Percentiles rank a stretch among this genome's conserved stretches.
Evolutionary conservation across 176 grass and related monocot species (phyloP).

Genomic region (Metroxylon sagu): DNA sequence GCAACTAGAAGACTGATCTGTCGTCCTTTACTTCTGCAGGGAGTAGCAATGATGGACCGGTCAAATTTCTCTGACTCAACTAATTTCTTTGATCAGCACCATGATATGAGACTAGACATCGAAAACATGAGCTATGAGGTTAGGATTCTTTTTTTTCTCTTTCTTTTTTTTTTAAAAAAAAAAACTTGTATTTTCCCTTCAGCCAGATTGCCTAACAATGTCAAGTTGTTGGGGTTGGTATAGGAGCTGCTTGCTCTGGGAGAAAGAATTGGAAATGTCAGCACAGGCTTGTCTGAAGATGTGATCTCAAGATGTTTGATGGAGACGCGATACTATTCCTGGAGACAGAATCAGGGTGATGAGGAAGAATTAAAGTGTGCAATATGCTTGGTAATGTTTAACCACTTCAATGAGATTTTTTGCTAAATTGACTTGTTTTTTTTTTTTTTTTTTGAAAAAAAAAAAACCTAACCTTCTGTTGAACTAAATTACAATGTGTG

Average conservation of each 20-base stretch:
- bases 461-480: too few species aligned
- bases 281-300: conserved; percentile 49
- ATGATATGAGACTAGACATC: conserved; percentile 68
- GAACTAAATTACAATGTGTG: too few species aligned
- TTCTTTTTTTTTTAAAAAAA: too few species aligned
- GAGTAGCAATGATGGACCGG: conserved; percentile 32
- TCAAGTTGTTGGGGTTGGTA: not conserved
- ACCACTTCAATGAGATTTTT: not conserved
- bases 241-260: conserved; percentile 84
- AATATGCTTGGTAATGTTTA: conserved; percentile 63
- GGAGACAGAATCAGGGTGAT: conserved; percentile 20
- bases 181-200: not conserved
- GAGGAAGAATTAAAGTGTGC: conserved; percentile 51
- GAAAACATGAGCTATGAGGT: conserved; percentile 96
- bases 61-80: conserved; percentile 24
- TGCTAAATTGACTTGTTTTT: too few species aligned
- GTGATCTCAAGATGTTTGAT: conserved; percentile 52
- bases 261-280: conserved; percentile 76
- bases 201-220: too few species aligned
- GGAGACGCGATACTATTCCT: conserved; percentile 39
- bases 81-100: conserved; percentile 59
- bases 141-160: conserved; percentile 19
- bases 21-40: conserved; percentile 29
- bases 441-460: too few species aligned
- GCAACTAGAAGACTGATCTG: not conserved